phyloP scores from a whole-genome alignment of 1,284 basidiomycete genomes.

The Porodaedalea pini region DNA sequence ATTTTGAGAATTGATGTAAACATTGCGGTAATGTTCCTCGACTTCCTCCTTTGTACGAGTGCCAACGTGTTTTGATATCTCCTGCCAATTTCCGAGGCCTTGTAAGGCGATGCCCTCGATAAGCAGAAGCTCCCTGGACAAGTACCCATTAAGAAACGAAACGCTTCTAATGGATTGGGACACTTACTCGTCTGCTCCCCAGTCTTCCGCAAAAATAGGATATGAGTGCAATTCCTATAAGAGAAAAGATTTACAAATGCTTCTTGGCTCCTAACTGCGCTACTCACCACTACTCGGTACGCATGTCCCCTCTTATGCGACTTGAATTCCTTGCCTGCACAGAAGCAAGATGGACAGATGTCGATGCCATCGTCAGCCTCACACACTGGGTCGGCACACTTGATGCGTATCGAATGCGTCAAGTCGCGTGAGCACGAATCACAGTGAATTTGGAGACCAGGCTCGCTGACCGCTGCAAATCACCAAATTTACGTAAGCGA shows the following conservation, averaged over 20 bases:
- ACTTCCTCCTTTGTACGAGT: constrained; percentile 95
- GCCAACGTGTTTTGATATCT: constrained; percentile 94
- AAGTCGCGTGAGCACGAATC: constrained; percentile 71
- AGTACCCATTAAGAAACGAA: not conserved
- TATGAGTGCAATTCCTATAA: constrained; percentile 89
- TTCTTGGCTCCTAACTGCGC: constrained; percentile 10
- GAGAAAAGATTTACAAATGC: constrained; percentile 6
- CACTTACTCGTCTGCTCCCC: constrained; percentile 95
- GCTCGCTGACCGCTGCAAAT: constrained; percentile 64
- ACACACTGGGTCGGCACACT: constrained; percentile 82
- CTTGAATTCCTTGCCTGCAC: constrained; percentile 84
- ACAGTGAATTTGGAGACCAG: constrained; percentile 73
- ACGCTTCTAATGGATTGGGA: not conserved
- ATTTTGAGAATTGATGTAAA: constrained; percentile 75
- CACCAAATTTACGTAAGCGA: constrained; percentile 34
- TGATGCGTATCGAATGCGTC: constrained; percentile 88
- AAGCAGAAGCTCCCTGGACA: constrained; percentile 77
- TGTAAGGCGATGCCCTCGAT: constrained; percentile 88
- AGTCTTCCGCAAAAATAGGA: constrained; percentile 92
- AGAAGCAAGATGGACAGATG: constrained; percentile 88
- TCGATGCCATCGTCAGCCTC: constrained; percentile 77
- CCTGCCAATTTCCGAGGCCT: constrained; percentile 96
- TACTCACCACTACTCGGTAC: constrained; percentile 86
- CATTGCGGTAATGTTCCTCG: constrained; percentile 82
- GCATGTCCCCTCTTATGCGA: constrained; percentile 86